Evolutionary conservation across 306 rosid species (phyloP), one percentile per base, ranked within the genome.

Genomic region (Herpetospermum pedunculosum): DNA sequence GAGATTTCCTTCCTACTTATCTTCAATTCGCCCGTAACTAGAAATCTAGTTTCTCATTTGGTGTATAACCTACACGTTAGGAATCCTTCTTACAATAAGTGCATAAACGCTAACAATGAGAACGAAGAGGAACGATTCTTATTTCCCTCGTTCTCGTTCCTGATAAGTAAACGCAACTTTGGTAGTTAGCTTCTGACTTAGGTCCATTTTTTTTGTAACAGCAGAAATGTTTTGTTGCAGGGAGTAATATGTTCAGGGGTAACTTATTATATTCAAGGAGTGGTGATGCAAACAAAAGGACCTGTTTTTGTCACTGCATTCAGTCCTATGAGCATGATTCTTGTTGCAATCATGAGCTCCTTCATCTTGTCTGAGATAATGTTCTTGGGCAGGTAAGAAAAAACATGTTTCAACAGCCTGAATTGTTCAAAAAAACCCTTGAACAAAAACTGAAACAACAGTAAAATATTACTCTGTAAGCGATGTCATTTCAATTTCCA

Each of bases 241-340:
- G 89, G 92, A 19, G 21, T 88, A 71, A 10, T 85, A 18, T 80
- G 83, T 44, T 78, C 88, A 16, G 92, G 88, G 8, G 14, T 77
- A 13, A 35, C 80, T 7, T 78, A 74, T 47, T 84, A 75, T 23
- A 21, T 88, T 70, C 92, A 88, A 40, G 90, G 87, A 37, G 1
- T 79, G 10, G 77, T 85, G 65, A 70, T 85, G 83, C 81, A 85
- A 75, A 80, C 78, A 59, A 85, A 75, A 38, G 92, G 90, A 43
- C 90, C 88, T 30, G 83, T 88, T 79, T 85, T 84, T 54, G 78
- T 84, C 26, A 79, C 83, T 32, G 83, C 90, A 8, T 84, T 84
- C 28, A 73, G 3, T 60, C 92, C 92, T 47, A 64, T 88, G 13
- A 7, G 60, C 79, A 75, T 77, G 90, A 65, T 88, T 77, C 77